A percentile compares a stretch with the other conserved stretches of the same genome.
phyloP scores from a whole-genome alignment of 108 stramenopile species.

The Pseudonitzschia pungens region DNA sequence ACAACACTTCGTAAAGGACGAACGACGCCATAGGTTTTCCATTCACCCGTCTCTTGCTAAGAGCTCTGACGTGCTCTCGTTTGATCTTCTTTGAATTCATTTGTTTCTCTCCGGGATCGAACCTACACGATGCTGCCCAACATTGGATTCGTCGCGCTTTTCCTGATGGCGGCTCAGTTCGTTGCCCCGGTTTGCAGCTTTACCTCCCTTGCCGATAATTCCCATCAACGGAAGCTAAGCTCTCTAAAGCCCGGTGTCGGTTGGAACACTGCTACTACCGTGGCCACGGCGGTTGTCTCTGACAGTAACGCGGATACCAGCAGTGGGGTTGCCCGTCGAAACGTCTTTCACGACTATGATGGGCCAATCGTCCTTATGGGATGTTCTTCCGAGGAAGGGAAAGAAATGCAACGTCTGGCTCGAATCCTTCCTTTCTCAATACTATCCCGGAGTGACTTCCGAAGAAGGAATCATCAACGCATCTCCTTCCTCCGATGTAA shows the following conservation, averaged over 20 bases:
- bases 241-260: background rate
- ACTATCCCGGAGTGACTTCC: conserved; percentile 23
- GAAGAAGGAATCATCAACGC: conserved; percentile 3
- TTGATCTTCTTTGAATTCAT: no score
- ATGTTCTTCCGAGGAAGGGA: conserved; percentile 41
- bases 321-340: conserved; percentile 1
- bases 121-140: background rate
- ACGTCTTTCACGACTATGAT: conserved; percentile 69
- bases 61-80: no score
- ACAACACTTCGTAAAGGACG: no score
- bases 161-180: background rate
- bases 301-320: background rate
- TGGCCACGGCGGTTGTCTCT: background rate
- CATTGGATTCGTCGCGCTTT: background rate
- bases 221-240: background rate
- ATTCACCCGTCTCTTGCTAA: no score
- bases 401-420: conserved; percentile 76
- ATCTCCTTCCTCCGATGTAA: conserved; percentile 2
- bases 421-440: conserved; percentile 43
- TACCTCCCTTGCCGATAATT: conserved; percentile 8
- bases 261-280: conserved; percentile 6
- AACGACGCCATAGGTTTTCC: no score
- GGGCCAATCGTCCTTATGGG: conserved; percentile 84
- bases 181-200: background rate
- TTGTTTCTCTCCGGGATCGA: no score